Base-by-base conservation (phyloP, 768 basidiomycete species). In the Amanita inopinata region DNA sequence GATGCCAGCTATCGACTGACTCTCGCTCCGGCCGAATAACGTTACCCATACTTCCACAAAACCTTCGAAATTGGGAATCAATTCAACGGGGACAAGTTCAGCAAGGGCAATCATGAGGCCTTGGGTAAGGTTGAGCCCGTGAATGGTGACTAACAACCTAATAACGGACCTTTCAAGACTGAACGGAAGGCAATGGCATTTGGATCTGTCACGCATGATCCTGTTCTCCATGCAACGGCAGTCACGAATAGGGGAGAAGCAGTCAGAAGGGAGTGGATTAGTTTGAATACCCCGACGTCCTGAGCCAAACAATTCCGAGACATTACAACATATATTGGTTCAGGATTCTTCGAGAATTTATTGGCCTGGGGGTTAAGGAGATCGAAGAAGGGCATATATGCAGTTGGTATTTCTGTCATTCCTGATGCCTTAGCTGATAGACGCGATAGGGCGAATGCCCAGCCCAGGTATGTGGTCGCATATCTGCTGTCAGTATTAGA, bases 171-270 rank as follows among this genome's bases (percentile, higher is more conserved):
- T 75, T 92, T 94, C 40, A 91, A 51, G 10, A 91, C 80, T 4
- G 86, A 84, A 24, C 89, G 76, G 55, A 77, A 87, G 0, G 82
- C 83, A 18, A 84, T 73, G 0, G 81, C 76, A 53, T 92, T 90
- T 1, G 82, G 77, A 51, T 85, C 82, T 7, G 78, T 79, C 11
- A 86, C 63, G 1, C 73, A 69, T 8, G 83, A 84, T 1, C 74
- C 82, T 5, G 70, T 70, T 42, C 70, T 76, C 77, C 80, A 82
- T 2, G 84, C 81, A 6, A 73, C 56, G 5, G 82, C 65, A 8
- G 83, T 82, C 11, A 87, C 84, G 48, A 90, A 88, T 9, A 89
- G 56, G 2, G 87, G 83, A 0, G 83, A 84, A 3, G 66, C 66
- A 10, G 81, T 83, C 51, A 87, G 62, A 20, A 87, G 60, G 4